phyloP scores from a whole-genome alignment of 176 grass and related monocot genomes.

The Lolium rigidum region DNA sequence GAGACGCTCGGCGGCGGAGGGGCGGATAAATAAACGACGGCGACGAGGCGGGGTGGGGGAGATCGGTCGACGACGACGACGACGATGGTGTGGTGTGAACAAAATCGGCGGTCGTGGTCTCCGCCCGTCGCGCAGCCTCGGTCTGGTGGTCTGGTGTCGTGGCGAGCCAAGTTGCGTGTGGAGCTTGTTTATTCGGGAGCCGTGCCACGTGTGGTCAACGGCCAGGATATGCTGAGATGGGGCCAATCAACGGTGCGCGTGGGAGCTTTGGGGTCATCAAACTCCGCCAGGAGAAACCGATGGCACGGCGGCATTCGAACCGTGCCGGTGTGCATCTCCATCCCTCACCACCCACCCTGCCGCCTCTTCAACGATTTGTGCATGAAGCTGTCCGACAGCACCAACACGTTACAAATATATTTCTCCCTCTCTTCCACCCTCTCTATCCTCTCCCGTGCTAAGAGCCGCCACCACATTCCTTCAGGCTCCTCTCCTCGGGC shows the following conservation, averaged over 20 bases:
- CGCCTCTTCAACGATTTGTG: neutral
- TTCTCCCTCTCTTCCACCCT: no score
- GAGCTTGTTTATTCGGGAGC: neutral
- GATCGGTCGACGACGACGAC: neutral
- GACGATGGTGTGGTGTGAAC: neutral
- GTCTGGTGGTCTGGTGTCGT: neutral
- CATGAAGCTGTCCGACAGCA: no score
- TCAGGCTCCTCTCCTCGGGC: no score
- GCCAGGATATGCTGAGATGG: neutral
- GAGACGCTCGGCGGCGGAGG: neutral
- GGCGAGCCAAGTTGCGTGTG: neutral
- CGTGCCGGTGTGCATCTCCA: neutral
- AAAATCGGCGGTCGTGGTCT: constrained; percentile 17
- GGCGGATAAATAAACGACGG: constrained; percentile 4
- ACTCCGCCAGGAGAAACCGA: neutral
- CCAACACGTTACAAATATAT: no score
- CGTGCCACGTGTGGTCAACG: constrained; percentile 11
- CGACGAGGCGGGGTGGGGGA: neutral
- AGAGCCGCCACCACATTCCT: no score
- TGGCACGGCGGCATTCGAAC: neutral
- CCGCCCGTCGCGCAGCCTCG: neutral
- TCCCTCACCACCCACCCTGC: no score
- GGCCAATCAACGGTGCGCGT: neutral
- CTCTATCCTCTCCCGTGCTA: no score
- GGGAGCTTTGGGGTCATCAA: neutral